phyloP scores from a whole-genome alignment of 2,329 filamentous ascomycete species.

The Apiospora pterosperma region DNA sequence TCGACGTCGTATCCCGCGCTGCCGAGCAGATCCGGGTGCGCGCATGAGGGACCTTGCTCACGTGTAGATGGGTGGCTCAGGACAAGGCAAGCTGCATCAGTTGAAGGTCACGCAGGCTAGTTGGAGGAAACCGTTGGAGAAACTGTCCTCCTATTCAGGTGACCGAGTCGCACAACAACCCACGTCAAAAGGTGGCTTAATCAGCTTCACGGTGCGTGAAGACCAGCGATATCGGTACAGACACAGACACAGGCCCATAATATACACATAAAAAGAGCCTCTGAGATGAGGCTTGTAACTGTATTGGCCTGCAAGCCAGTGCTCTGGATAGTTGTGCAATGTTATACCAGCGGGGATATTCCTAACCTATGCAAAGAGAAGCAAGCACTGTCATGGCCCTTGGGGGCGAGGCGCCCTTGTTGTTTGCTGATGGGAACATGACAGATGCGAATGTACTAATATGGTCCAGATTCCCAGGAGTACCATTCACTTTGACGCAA shows the following conservation, averaged over 20 bases:
- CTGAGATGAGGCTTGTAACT: not conserved
- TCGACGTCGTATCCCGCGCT: not conserved
- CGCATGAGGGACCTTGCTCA: not conserved
- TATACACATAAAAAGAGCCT: not conserved
- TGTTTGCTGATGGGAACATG: not conserved
- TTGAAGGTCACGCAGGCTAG: slow-evolving; percentile 11
- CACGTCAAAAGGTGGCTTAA: slow-evolving; percentile 15
- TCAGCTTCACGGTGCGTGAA: not conserved
- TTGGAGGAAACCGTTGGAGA: slow-evolving; percentile 14
- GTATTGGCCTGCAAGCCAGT: not conserved
- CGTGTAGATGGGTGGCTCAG: slow-evolving; percentile 5
- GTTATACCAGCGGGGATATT: not conserved
- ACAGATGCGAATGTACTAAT: not conserved
- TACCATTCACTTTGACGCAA: not conserved
- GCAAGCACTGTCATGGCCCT: not conserved
- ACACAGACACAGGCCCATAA: not conserved
- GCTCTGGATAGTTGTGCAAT: not conserved
- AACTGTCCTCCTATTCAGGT: slow-evolving; percentile 22
- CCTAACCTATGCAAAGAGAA: not conserved
- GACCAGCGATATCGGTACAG: not conserved
- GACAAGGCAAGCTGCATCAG: not conserved
- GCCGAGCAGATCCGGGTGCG: not conserved
- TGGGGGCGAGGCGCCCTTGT: not conserved
- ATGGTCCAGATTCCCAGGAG: not conserved
- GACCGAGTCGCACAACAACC: slow-evolving; percentile 17